Evolutionary conservation across 495 filamentous ascomycete species (phyloP).

Genomic region (Aspergillus heteromorphus): DNA sequence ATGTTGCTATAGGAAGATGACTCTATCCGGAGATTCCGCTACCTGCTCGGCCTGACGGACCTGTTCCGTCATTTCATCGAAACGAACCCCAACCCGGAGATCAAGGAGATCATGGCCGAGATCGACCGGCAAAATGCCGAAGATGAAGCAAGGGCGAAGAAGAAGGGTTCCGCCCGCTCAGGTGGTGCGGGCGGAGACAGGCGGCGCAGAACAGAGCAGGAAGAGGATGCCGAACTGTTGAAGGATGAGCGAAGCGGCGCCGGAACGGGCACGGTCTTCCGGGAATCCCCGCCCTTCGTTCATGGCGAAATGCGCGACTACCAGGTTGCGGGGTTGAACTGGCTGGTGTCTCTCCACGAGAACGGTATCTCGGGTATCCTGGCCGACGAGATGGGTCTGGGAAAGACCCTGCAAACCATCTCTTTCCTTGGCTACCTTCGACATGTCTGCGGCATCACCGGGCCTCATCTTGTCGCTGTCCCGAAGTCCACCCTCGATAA

Average conservation of each 20-base stretch:
- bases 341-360: conserved; percentile 97
- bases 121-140: conserved; percentile 90
- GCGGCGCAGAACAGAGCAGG: conserved; percentile 86
- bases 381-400: conserved; percentile 95
- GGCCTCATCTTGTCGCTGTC: conserved; percentile 90
- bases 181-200: conserved; percentile 80
- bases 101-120: conserved; percentile 85
- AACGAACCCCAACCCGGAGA: conserved; percentile 85
- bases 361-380: conserved; percentile 98
- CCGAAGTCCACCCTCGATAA: conserved; percentile 99
- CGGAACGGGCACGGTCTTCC: conserved; percentile 80
- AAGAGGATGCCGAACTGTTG: conserved; percentile 94
- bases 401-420: conserved; percentile 89
- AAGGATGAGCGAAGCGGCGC: conserved; percentile 86
- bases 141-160: conserved; percentile 59
- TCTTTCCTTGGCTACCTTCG: conserved; percentile 92
- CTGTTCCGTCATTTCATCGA: conserved; percentile 99
- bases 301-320: conserved; percentile 92
- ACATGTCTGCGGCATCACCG: conserved; percentile 78
- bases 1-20: conserved; percentile 72
- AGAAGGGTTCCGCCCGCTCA: conserved; percentile 68
- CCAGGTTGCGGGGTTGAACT: conserved; percentile 90
- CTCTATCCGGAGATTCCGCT: conserved; percentile 89
- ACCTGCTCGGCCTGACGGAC: conserved; percentile 92
- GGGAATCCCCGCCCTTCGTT: conserved; percentile 85